Conservation (phyloP, 768 basidiomycete genomes). For the Suillus plorans region DNA sequence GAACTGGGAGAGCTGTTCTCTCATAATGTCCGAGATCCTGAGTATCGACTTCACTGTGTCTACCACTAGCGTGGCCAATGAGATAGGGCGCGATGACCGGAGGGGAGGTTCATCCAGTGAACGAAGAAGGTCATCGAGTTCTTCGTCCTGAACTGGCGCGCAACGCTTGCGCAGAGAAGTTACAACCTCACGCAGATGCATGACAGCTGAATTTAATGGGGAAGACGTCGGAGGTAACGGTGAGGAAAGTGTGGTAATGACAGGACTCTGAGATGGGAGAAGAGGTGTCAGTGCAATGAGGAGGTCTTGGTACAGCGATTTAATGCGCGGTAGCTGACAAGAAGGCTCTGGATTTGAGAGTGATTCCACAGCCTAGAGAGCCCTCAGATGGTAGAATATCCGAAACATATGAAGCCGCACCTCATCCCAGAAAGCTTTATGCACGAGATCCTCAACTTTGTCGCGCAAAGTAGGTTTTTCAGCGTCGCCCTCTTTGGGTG, state of each 20-base stretch:
- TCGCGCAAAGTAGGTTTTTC: conserved; percentile 40
- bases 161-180: conserved; percentile 56
- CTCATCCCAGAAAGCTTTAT: conserved; percentile 75
- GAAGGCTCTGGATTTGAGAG: conserved; percentile 61
- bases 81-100: conserved; percentile 19
- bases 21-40: conserved; percentile 60
- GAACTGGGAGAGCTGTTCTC: conserved; percentile 64
- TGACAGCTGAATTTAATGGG: conserved; percentile 57
- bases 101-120: conserved; percentile 33
- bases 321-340: conserved; percentile 58
- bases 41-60: conserved; percentile 50
- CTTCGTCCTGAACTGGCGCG: conserved; percentile 61
- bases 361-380: conserved; percentile 49
- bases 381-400: conserved; percentile 19
- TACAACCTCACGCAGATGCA: conserved; percentile 55
- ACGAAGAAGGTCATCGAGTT: conserved; percentile 45
- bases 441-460: conserved; percentile 47
- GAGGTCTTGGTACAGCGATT: conserved; percentile 55
- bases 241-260: conserved; percentile 51
- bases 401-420: conserved; percentile 36
- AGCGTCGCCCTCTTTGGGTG: conserved; percentile 17
- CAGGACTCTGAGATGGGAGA: conserved; percentile 53
- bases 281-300: conserved; percentile 50
- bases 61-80: conserved; percentile 48
- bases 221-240: conserved; percentile 69